Evolutionary conservation across 2,329 filamentous ascomycete genomes (phyloP).

Genomic region (Mycosphaerella sp.): DNA sequence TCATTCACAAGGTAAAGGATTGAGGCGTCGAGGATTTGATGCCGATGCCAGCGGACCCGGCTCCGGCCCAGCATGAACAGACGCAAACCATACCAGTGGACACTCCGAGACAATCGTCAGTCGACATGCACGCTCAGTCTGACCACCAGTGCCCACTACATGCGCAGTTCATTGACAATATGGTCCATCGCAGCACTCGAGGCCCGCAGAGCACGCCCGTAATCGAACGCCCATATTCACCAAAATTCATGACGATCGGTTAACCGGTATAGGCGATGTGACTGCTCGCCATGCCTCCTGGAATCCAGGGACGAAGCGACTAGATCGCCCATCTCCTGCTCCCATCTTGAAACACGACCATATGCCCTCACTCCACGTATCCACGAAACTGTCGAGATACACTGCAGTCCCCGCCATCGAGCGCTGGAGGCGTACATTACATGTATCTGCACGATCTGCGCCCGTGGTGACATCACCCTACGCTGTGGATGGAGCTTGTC

Average conservation of each 20-base stretch:
- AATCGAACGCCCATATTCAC: no score
- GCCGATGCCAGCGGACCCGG: background rate
- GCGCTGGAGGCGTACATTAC: background rate
- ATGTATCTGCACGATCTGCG: conserved; percentile 2
- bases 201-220: no score
- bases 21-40: background rate
- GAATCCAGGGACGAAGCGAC: no score
- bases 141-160: background rate
- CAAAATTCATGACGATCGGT: no score
- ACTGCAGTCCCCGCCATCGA: background rate
- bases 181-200: no score
- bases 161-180: background rate
- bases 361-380: background rate
- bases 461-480: conserved; percentile 5
- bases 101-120: background rate
- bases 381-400: background rate
- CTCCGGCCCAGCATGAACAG: background rate
- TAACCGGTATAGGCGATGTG: no score
- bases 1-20: background rate
- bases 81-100: background rate
- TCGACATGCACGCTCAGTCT: background rate
- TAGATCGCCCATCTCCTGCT: no score
- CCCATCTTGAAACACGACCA: background rate
- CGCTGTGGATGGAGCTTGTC: conserved; percentile 9
- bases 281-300: no score